These are phyloP conservation scores for Trichoderma brevicompactum DNA, from an alignment of 2,329 filamentous ascomycete species.

Conservation along the genomic window DNA sequence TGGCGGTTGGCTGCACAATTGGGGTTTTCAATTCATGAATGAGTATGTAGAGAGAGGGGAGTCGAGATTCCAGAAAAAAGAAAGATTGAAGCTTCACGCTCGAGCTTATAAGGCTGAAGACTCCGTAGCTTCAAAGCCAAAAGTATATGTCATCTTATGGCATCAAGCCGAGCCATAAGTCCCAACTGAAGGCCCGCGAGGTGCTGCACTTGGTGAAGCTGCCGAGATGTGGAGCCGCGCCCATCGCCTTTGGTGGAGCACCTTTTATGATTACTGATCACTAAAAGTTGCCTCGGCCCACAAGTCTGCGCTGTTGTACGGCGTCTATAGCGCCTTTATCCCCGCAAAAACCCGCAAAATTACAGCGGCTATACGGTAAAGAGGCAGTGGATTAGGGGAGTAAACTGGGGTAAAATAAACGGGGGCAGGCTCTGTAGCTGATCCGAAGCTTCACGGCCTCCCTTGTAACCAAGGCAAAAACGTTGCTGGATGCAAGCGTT, in stretches of 20 bases:
- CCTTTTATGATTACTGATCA: slow-evolving; percentile 10
- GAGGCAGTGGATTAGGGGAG: background rate
- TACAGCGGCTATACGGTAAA: background rate
- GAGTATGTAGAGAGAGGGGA: background rate
- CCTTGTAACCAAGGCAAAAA: too few species aligned
- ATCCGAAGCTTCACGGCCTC: too few species aligned
- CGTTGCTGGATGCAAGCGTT: too few species aligned
- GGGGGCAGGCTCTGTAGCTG: too few species aligned
- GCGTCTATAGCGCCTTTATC: background rate
- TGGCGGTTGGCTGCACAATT: too few species aligned
- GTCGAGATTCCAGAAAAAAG: background rate
- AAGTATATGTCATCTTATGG: background rate
- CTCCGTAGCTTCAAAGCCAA: background rate
- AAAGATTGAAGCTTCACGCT: background rate
- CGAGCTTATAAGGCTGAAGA: background rate
- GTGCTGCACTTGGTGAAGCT: background rate
- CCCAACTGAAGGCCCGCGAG: background rate
- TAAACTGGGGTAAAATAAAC: background rate
- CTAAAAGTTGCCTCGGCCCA: slow-evolving; percentile 2
- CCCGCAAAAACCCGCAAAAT: slow-evolving; percentile 3
- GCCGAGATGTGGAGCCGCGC: slow-evolving; percentile 12
- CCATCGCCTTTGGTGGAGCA: too few species aligned
- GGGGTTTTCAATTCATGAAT: background rate
- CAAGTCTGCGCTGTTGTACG: background rate
- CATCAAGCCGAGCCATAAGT: background rate